Conservation (phyloP, 2,329 filamentous ascomycete species). For the Exophiala sideris region DNA sequence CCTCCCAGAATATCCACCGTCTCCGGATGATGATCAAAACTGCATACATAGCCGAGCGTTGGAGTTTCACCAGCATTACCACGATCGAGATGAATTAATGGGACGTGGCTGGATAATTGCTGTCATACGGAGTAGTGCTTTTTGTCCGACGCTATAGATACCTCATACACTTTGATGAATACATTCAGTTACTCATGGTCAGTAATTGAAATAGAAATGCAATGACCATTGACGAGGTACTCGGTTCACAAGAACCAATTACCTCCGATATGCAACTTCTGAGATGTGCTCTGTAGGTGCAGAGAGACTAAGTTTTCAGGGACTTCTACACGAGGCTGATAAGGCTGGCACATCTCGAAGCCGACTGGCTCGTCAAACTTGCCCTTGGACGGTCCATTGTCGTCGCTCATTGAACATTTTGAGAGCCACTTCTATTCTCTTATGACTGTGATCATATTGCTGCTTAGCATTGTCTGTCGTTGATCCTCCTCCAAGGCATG, state of each 20-base stretch:
- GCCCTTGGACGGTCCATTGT: background rate
- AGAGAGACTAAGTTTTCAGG: background rate
- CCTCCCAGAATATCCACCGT: constrained; percentile 1
- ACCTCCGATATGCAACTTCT: too few species aligned
- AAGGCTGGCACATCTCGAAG: background rate
- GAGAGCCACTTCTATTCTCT: background rate
- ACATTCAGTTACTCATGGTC: too few species aligned
- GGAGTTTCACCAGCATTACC: constrained; percentile 1
- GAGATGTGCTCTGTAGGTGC: too few species aligned
- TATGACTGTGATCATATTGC: background rate
- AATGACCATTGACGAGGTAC: too few species aligned
- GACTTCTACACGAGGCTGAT: background rate
- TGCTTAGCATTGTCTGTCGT: background rate
- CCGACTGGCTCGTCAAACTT: constrained; percentile 8
- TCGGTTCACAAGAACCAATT: too few species aligned
- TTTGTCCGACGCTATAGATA: background rate
- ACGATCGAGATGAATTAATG: background rate
- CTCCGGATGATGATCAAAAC: constrained; percentile 6
- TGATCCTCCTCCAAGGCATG: constrained; percentile 35
- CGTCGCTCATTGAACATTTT: constrained; percentile 3
- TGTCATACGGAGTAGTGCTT: too few species aligned
- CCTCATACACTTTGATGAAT: too few species aligned
- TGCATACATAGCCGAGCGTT: constrained; percentile 13
- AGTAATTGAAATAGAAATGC: background rate
- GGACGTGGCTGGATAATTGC: background rate